A percentile compares a stretch with the other conserved stretches of the same genome.
Conservation (phyloP, 2,329 filamentous ascomycete genomes). For the Karstenula rhodostoma region DNA sequence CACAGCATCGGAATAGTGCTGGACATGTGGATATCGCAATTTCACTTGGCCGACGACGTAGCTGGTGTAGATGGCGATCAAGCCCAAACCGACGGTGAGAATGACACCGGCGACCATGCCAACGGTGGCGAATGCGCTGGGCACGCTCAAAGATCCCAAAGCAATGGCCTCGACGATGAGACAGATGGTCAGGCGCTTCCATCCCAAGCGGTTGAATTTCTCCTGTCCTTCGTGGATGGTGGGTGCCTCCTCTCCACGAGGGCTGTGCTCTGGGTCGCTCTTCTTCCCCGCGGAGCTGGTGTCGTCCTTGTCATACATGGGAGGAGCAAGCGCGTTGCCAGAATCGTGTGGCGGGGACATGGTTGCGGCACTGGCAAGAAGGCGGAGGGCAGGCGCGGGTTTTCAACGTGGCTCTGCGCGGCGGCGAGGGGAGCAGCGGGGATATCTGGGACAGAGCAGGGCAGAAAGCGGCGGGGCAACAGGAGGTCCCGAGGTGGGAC, state of each 20-base stretch:
- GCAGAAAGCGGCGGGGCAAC: not conserved
- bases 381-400: not conserved
- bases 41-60: constrained; percentile 70
- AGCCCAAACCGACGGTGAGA: constrained; percentile 58
- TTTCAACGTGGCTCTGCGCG: not conserved
- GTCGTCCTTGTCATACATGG: constrained; percentile 33
- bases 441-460: not conserved
- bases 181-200: constrained; percentile 60
- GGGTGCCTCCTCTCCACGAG: constrained; percentile 37
- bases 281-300: constrained; percentile 41
- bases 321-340: constrained; percentile 24
- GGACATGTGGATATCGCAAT: constrained; percentile 65
- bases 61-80: constrained; percentile 69
- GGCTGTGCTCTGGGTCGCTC: constrained; percentile 43
- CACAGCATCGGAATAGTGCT: constrained; percentile 75
- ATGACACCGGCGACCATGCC: constrained; percentile 58
- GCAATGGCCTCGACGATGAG: constrained; percentile 61
- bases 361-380: not conserved
- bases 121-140: constrained; percentile 55
- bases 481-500: constrained; percentile 11
- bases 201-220: constrained; percentile 55
- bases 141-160: constrained; percentile 56
- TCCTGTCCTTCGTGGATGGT: constrained; percentile 48
- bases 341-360: constrained; percentile 7
- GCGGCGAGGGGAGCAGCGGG: not conserved